Base-by-base conservation (phyloP, 2,329 filamentous ascomycete genomes). In the Sclerotinia minor region DNA sequence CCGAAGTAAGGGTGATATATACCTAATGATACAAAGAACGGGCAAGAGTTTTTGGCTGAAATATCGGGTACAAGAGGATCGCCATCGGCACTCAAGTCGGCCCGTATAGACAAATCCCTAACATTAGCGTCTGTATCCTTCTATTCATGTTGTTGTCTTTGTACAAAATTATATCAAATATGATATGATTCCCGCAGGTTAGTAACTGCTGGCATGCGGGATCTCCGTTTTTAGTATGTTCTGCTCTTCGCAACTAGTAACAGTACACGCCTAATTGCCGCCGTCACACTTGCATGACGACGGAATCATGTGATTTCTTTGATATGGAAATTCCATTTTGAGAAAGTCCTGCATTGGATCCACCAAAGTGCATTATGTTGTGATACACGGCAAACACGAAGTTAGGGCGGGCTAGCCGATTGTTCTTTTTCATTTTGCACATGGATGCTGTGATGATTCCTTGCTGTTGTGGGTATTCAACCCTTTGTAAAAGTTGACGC, bases 11-110 rank as follows among this genome's bases (percentile, higher is more conserved):
- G 29, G 6, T 58, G 15, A 38, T 35, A n/a, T 19, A 65, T 45
- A 29, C 29, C 29, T 29, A 29, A 24, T 32, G 32, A 29, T 24
- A 35, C 35, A 29, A 15, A 7, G 29, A 35, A 35, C 26, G 21
- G 29, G 26, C 47, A 50, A 19, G 21, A n/a, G 3, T 15, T 58
- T 65, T 26, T 49, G 63, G 52, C 41, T 59, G 64, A 59, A 50
- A 24, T 32, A n/a, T 41, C 44, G 52, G 52, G 45, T 61, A 50
- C 59, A 63, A 50, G 17, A 63, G 45, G 41, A 65, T 58, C 41
- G 41, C 63, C 52, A 24, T 65, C 64, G 53, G 53, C 41, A 59
- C n/a, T 26, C 52, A 38, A 59, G 53, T 50, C 50, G 64, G 44
- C 13, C 64, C 64, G 64, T 26, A 65, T 21, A 47, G 32, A 29